Evolutionary conservation across 2,329 filamentous ascomycete genomes (phyloP), one percentile per base, ranked within the genome.

Genomic region (Pseudocercospora cruenta): DNA sequence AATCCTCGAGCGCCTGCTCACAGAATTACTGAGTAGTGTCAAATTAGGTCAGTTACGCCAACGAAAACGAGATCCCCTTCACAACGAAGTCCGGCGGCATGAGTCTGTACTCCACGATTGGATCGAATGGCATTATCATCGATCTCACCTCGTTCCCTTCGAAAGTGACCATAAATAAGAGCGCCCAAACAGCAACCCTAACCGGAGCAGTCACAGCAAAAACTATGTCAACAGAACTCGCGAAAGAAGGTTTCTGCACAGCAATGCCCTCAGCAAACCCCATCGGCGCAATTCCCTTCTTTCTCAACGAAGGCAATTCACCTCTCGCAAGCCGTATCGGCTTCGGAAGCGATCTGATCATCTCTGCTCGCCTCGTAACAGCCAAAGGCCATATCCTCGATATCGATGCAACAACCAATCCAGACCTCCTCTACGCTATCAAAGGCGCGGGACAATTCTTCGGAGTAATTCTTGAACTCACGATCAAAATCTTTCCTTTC

Each of bases 381-480:
- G 75, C 76, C 8, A 73, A 74, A 14, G 77, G 76, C 10, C 69
- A 70, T 1, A 47, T 75, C 3, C 55, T 78, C 7, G 64, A 73
- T 39, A 70, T 73, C 28, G 28, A 31, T 6, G 3, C 5, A 8
- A 7, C 8, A 9, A 7, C 31, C 9, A 33, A 12, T 33, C 31
- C 31, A 33, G 21, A 77, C 7, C 60, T 80, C 1, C 74, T 78
- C 31, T 79, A 70, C 24, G 78, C 74, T 2, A 73, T 80, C 58
- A 67, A 76, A 22, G 78, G 77, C 9, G 77, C 78, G 0, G 76
- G 72, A 6, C 76, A 78, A 22, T 75, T 73, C 60, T 79, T 80
- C 47, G 78, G 78, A 6, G 69, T 80, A 16, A 71, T 75, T 0
- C 78, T 75, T 0, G 47, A 72, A 28, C 70, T 80, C 12, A 72